phyloP scores from a whole-genome alignment of 2,329 filamentous ascomycete genomes.

The Rosellinia necatrix region DNA sequence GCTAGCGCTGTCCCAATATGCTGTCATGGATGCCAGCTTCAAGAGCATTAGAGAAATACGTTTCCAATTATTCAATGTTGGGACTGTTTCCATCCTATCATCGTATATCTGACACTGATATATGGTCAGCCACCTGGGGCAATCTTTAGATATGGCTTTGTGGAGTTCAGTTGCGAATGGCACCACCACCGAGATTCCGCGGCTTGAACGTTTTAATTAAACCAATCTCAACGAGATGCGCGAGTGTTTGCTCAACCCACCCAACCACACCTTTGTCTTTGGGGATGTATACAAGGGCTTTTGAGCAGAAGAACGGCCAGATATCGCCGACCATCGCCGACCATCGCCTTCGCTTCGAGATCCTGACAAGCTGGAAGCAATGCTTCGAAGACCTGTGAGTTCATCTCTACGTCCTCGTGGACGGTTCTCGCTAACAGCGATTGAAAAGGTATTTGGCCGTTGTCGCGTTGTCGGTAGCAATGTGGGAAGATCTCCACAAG shows the following conservation, averaged over 20 bases:
- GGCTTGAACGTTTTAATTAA: background rate
- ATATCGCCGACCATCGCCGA: background rate
- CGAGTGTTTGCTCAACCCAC: background rate
- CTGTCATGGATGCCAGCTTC: background rate
- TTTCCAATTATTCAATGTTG: background rate
- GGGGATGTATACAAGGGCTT: background rate
- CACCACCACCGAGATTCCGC: background rate
- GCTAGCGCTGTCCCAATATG: background rate
- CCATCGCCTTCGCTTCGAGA: background rate
- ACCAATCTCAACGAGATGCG: background rate
- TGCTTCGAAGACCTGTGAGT: background rate
- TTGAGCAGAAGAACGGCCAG: background rate
- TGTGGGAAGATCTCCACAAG: slow-evolving; percentile 2
- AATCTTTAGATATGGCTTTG: background rate
- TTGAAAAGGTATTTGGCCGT: background rate
- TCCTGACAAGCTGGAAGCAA: background rate
- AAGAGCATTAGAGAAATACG: background rate
- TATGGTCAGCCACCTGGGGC: background rate
- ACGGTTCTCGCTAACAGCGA: background rate
- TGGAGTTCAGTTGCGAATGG: background rate
- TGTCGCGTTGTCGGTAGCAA: background rate
- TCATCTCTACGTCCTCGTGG: background rate
- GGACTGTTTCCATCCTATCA: background rate
- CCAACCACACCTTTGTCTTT: background rate
- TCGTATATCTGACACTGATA: background rate